Evolutionary conservation across 2,329 filamentous ascomycete genomes (phyloP).

Genomic region (Nannizziopsis arthrosporioides): DNA sequence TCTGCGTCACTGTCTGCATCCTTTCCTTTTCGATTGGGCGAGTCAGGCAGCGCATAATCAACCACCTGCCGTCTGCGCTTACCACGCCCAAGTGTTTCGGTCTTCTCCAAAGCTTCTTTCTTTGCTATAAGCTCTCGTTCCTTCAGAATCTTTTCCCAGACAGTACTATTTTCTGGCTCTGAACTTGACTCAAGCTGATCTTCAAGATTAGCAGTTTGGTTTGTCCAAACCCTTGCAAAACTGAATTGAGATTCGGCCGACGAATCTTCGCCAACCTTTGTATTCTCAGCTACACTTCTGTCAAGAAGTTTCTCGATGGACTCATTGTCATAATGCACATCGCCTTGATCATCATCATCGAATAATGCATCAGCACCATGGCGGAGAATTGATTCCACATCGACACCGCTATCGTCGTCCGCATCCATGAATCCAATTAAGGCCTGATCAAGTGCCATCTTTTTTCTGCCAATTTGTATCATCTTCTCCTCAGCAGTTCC

Average conservation of each 20-base stretch:
- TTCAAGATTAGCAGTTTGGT: conserved; percentile 58
- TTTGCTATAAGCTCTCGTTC: conserved; percentile 68
- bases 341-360: conserved; percentile 54
- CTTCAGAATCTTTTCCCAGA: conserved; percentile 84
- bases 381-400: conserved; percentile 76
- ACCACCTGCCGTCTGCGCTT: conserved; percentile 54
- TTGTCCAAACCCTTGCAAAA: conserved; percentile 84
- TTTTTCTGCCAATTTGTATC: conserved; percentile 86
- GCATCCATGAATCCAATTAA: conserved; percentile 85
- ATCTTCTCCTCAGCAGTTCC: conserved; percentile 89
- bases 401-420: conserved; percentile 57
- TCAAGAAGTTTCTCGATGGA: conserved; percentile 89
- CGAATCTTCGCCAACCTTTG: conserved; percentile 50
- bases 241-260: conserved; percentile 71
- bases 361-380: conserved; percentile 84
- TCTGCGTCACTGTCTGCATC: conserved; percentile 11
- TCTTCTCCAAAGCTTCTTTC: conserved; percentile 55
- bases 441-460: conserved; percentile 90
- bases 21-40: conserved; percentile 11
- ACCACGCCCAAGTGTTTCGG: conserved; percentile 73
- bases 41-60: conserved; percentile 32
- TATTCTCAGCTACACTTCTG: conserved; percentile 66
- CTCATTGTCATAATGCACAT: conserved; percentile 68
- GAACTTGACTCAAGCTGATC: conserved; percentile 42
- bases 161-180: conserved; percentile 47